phyloP scores from a whole-genome alignment of 345 rosid genomes.

The Acer campestre region DNA sequence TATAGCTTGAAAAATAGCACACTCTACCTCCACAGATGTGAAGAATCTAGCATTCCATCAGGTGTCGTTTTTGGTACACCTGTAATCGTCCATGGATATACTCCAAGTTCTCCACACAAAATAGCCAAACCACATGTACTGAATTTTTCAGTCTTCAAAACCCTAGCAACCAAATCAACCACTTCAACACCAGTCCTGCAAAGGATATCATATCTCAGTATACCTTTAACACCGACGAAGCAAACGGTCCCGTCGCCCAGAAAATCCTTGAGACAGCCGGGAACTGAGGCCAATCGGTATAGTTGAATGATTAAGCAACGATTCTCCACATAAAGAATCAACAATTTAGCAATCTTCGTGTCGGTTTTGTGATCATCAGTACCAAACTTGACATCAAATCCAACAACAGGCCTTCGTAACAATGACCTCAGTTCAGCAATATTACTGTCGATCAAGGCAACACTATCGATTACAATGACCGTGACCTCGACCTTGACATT shows the following conservation, averaged over 20 bases:
- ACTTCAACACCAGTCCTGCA: too few species aligned
- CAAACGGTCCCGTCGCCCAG: background rate
- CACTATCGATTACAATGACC: background rate
- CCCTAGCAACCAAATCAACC: too few species aligned
- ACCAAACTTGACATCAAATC: background rate
- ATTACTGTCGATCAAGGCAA: background rate
- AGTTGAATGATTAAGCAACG: constrained; percentile 4
- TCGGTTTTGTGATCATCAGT: background rate
- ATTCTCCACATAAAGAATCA: background rate
- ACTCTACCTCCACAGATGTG: too few species aligned
- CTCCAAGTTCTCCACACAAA: too few species aligned
- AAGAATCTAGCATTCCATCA: too few species aligned
- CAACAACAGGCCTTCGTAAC: background rate
- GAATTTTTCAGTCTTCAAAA: too few species aligned
- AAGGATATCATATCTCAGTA: too few species aligned
- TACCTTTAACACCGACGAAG: background rate
- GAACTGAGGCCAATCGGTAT: background rate
- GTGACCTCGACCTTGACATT: background rate
- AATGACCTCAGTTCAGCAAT: background rate
- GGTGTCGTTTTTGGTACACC: too few species aligned
- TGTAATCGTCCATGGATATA: too few species aligned
- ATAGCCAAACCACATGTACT: too few species aligned
- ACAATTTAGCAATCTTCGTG: background rate
- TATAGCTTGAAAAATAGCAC: too few species aligned
- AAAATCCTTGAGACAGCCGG: background rate